Evolutionary conservation across 768 basidiomycete species (phyloP), one percentile per base, ranked within the genome.

Genomic region (Tephrocybe sp.): DNA sequence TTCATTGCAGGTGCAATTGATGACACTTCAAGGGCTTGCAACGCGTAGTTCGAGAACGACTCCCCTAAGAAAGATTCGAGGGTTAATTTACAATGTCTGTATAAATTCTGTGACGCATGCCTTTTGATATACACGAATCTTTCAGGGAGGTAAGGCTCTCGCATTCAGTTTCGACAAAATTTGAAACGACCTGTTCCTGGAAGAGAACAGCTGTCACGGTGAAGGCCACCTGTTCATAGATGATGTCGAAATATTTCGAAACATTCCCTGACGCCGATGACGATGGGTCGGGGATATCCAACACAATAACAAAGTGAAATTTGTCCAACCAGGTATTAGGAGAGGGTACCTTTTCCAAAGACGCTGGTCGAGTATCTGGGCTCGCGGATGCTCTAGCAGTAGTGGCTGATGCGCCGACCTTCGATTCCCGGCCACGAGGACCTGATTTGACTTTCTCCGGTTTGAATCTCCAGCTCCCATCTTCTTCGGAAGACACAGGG

Each of bases 201-300:
- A 87, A 95, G 36, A 98, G 74, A 8, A 95, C 92, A 5, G 96
- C 97, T 2, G 95, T 92, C 54, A 92, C 74, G 2, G 89, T 87
- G 70, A 95, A 95, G 0, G 86, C 87, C 48, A 96, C 79, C 61
- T 94, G 92, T 53, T 91, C 82, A 61, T 97, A 97, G 31, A 97
- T 80, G 38, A 86, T 82, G 61, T 96, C 91, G 58, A 92, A 84
- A 62, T 93, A 89, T 63, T 83, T 86, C 41, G 80, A 71, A 25
- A 92, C 71, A 60, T 88, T 89, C 11, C 87, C 87, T 4, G 84
- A 86, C 18, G 85, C 82, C 7, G 87, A 87, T 11, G 88, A 92
- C 8, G 90, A 90, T 8, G 93, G 91, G 66, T 96, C 92, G 2
- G 94, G 94, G 18, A 89, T 74, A 66, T 97, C 93, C 40, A 95